These are phyloP conservation scores for Allium fistulosum DNA, from an alignment of 106 monocot species.

Conservation along the genomic window DNA sequence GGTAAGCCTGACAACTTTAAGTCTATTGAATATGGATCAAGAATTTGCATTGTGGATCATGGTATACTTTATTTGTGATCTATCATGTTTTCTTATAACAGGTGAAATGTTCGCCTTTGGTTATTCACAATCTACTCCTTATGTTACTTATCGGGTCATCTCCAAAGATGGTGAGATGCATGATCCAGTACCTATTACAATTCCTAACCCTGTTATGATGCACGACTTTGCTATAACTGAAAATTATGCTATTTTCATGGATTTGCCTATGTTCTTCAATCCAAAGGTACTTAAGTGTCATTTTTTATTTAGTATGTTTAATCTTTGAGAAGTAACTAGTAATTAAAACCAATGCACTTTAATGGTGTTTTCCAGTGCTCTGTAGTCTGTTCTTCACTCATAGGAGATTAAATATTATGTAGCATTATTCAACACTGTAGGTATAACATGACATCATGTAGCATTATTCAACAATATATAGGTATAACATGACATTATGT, in stretches of 20 bases:
- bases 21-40: not conserved
- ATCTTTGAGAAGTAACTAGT: no score
- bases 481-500: no score
- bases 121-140: constrained; percentile 52
- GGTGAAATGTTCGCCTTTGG: constrained; percentile 97
- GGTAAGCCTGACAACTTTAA: constrained; percentile 20
- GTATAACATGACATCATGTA: no score
- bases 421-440: no score
- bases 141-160: constrained; percentile 75
- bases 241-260: constrained; percentile 94
- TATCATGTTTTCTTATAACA: constrained; percentile 19
- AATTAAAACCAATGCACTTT: no score
- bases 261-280: constrained; percentile 67
- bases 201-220: constrained; percentile 81
- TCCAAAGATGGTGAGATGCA: constrained; percentile 77
- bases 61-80: not conserved
- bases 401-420: no score
- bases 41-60: no score
- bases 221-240: constrained; percentile 98
- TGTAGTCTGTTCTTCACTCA: no score
- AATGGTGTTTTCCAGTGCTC: no score
- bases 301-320: no score
- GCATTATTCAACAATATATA: no score
- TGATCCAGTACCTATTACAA: constrained; percentile 86
- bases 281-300: constrained; percentile 50